Evolutionary conservation across 2,329 filamentous ascomycete genomes (phyloP), one percentile per base, ranked within the genome.

Genomic region (Microdochium nivale): DNA sequence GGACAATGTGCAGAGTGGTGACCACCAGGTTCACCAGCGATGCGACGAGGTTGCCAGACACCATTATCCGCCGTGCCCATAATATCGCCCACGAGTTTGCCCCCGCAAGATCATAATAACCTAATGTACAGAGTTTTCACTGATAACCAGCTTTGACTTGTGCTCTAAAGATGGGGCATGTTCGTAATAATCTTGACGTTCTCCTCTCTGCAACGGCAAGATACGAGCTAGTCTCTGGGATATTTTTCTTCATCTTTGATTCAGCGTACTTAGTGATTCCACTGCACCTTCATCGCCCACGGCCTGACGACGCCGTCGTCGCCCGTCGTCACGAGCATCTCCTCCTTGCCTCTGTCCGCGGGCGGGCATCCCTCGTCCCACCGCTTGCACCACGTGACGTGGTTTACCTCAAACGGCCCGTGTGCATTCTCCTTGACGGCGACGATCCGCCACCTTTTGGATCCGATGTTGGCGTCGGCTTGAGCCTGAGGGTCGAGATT

Each of bases 321-420:
- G 0, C 92, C 94, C 0, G 91, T 96, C 16, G 87, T 94, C 21
- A 97, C 74, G 47, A 99, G 74, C 65, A 96, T 86, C 70, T 97
- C 92, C 60, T 96, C 89, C 24, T 74, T 67, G 3, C 76, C 75
- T 51, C 68, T 76, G 55, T 70, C 75, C 63, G 77, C 77, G 1
- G 70, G 60, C 11, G 58, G 48, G 25, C 64, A 69, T 1, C 73
- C 84, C 49, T 76, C 75, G 65, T 96, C 90, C 52, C 82, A 87
- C 52, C 91, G 78, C 59, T 78, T 81, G 58, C 90, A 90, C 94
- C 94, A 99, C 2, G 81, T 83, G 48, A 94, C 79, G 67, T 96
- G 90, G 62, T 99, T 99, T 56, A 97, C 79, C 70, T 99, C 94
- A 63, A 92, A 96, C 2, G 95, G 88, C 1, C 90, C 91, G 66